Evolutionary conservation across 1,284 basidiomycete species (phyloP), one percentile per base, ranked within the genome.

Genomic region (Tremellales sp.): DNA sequence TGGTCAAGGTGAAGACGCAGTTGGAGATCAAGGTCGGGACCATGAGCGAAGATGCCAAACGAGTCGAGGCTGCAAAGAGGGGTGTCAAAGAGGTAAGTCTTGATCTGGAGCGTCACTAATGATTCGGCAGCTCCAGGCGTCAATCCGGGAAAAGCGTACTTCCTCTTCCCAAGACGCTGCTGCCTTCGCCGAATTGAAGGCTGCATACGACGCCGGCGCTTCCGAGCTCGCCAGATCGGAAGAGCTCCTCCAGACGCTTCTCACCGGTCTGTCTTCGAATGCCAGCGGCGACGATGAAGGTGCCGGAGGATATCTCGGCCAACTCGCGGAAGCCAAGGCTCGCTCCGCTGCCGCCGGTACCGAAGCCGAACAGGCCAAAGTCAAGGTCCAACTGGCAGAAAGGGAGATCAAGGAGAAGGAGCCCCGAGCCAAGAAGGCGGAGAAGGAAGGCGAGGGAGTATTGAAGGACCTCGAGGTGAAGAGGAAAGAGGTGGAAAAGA

Each of bases 301-400:
- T 5, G 86, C 90, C 8, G 92, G 93, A 9, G 93, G 93, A 0
- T 99, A 97, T 71, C 86, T 97, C 81, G 95, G 93, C 24, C 92
- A 97, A 67, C 80, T 99, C 22, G 88, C 92, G 2, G 85, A 88
- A n/a, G 89, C 92, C 0, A 83, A 83, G 54, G 81, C 81, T 2
- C 81, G 83, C 8, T 76, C 86, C 1, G 82, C 89, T 0, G 84
- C 87, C 36, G 85, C 85, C 0, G 76, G 79, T 5, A 85, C 91
- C 0, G 91, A 94, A 62, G 86, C 90, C 48, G 85, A 95, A 64
- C 91, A 95, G 65, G 80, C 79, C 52, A 83, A 83, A 47, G 78
- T 86, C 40, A 86, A 87, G 66, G 81, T 95, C 33, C 79, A 74
- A 0, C 86, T 93, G 77, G 78, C 80, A 31, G 81, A 89, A 71